Conservation (phyloP, 257 asterid species). For the Solanum sitiens region DNA sequence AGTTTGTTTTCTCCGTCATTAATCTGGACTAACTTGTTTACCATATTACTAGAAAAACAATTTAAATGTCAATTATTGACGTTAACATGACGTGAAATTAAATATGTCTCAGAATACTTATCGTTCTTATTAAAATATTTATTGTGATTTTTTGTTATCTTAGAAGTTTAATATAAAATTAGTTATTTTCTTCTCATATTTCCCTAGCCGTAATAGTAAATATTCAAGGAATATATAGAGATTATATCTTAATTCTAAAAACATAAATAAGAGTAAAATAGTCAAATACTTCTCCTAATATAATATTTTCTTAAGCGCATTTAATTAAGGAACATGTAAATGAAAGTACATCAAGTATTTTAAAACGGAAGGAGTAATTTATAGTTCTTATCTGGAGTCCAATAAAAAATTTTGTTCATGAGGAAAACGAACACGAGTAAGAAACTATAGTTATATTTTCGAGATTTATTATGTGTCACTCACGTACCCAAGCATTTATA, state of each 20-base stretch:
- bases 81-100: neutral
- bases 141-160: neutral
- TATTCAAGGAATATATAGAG: neutral
- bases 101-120: neutral
- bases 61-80: neutral
- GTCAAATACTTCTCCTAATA: neutral
- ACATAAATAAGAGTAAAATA: neutral
- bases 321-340: neutral
- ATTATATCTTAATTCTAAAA: neutral
- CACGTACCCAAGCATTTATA: neutral
- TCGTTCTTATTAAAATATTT: neutral
- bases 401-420: neutral
- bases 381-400: no score
- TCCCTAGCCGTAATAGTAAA: neutral
- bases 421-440: no score
- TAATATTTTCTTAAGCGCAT: neutral
- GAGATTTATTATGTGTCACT: neutral
- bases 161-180: neutral
- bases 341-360: neutral
- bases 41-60: neutral
- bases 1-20: neutral
- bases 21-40: neutral
- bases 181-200: neutral
- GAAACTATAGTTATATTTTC: no score
- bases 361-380: neutral